Percentiles rank a stretch among this genome's conserved stretches.
Evolutionary conservation across 129 eudicot genomes (phyloP).

Genomic region (Centella asiatica): DNA sequence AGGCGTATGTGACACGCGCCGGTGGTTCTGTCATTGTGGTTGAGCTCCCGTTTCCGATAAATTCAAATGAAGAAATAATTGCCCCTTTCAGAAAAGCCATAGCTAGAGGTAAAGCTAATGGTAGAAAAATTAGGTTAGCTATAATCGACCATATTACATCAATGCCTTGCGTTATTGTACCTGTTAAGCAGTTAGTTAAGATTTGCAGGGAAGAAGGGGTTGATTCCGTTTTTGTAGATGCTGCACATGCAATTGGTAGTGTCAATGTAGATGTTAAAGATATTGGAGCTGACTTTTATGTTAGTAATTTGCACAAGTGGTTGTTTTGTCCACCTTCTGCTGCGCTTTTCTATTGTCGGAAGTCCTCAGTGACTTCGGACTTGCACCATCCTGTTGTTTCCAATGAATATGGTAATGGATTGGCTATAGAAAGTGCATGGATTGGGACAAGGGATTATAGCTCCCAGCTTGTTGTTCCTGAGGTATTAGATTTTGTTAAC

Average conservation of each 20-base stretch:
- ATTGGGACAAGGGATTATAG: conserved; percentile 90
- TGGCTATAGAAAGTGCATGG: conserved; percentile 87
- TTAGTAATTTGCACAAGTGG: conserved; percentile 91
- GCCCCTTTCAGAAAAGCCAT: conserved; percentile 48
- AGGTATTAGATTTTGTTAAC: conserved; percentile 60
- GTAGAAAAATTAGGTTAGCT: conserved; percentile 63
- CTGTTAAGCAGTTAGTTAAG: conserved; percentile 62
- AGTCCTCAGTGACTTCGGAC: conserved; percentile 17
- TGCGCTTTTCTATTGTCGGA: conserved; percentile 64
- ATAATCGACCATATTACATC: conserved; percentile 85
- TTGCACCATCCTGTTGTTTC: conserved; percentile 87
- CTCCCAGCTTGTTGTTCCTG: conserved; percentile 71
- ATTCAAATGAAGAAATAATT: conserved; percentile 32
- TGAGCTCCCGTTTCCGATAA: conserved; percentile 59
- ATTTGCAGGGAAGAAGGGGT: conserved; percentile 83
- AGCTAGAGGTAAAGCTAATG: conserved; percentile 37
- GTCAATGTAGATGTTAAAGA: conserved; percentile 55
- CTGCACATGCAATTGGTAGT: conserved; percentile 80
- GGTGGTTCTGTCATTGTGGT: conserved; percentile 78
- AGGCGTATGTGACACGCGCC: conserved; percentile 72
- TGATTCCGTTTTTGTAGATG: conserved; percentile 64
- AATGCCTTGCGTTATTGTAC: conserved; percentile 71
- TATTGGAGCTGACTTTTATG: conserved; percentile 86
- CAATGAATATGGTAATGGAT: conserved; percentile 79
- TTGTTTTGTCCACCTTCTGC: conserved; percentile 81